Evolutionary conservation across 345 rosid species (phyloP).

Genomic region (Eutrema heterophyllum): DNA sequence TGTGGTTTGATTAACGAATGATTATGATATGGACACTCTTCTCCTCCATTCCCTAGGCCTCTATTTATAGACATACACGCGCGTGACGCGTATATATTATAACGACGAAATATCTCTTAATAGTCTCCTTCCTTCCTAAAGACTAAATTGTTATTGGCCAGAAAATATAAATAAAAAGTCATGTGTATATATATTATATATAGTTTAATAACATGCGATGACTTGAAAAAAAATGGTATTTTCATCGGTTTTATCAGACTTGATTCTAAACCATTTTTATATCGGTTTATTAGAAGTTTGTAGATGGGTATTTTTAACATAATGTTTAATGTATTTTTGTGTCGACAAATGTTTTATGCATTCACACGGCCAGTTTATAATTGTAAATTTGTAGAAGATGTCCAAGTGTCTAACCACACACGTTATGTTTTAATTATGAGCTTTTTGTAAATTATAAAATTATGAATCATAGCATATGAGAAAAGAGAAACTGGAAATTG

Average conservation of each 20-base stretch:
- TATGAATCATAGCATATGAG: background rate
- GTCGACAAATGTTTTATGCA: background rate
- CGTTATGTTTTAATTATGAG: background rate
- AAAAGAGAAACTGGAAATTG: background rate
- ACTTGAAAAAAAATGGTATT: background rate
- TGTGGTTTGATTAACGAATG: conserved; percentile 20
- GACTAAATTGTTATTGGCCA: conserved; percentile 18
- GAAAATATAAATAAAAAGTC: background rate
- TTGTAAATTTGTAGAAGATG: background rate
- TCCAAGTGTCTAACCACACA: background rate
- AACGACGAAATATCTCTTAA: background rate
- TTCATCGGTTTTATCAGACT: background rate
- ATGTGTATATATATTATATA: background rate
- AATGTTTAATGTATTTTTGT: background rate
- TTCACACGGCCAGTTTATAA: background rate
- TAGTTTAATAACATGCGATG: background rate
- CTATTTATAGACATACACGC: conserved; percentile 24
- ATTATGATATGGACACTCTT: conserved; percentile 26
- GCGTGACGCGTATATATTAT: conserved; percentile 8
- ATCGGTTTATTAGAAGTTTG: background rate
- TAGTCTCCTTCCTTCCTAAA: background rate
- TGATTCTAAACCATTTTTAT: background rate
- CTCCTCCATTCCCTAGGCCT: background rate
- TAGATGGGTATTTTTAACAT: background rate
- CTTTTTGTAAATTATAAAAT: background rate